Conservation (phyloP, 2,329 filamentous ascomycete genomes). For the Chrysoporthe cubensis region DNA sequence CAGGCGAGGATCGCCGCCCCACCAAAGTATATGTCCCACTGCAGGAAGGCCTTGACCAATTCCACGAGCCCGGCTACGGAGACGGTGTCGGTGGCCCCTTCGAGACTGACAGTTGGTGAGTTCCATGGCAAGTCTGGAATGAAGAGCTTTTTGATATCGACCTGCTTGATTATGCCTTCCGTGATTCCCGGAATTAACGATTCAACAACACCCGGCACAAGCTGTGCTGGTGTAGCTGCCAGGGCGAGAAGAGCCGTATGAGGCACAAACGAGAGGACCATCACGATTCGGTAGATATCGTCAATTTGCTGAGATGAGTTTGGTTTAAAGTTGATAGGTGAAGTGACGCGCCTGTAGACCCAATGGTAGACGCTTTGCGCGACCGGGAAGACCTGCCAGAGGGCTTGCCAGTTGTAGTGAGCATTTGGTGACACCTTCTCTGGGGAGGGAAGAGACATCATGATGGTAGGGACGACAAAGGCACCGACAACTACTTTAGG, state of each 20-base stretch:
- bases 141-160: slow-evolving; percentile 38
- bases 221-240: slow-evolving; percentile 40
- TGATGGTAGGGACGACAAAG: slow-evolving; percentile 47
- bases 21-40: slow-evolving; percentile 53
- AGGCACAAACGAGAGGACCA: slow-evolving; percentile 42
- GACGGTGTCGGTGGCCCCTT: slow-evolving; percentile 36
- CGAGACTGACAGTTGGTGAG: slow-evolving; percentile 42
- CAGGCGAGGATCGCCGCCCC: slow-evolving; percentile 48
- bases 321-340: slow-evolving; percentile 1
- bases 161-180: slow-evolving; percentile 19
- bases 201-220: slow-evolving; percentile 44
- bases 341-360: slow-evolving; percentile 33
- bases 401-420: slow-evolving; percentile 51
- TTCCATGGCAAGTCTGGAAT: slow-evolving; percentile 38
- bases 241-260: slow-evolving; percentile 47
- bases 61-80: slow-evolving; percentile 41
- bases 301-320: not conserved
- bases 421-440: slow-evolving; percentile 41
- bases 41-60: slow-evolving; percentile 49
- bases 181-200: slow-evolving; percentile 45
- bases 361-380: slow-evolving; percentile 47
- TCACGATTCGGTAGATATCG: slow-evolving; percentile 20
- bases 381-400: slow-evolving; percentile 56
- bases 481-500: slow-evolving; percentile 47
- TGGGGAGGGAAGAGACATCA: slow-evolving; percentile 49